Conservation (phyloP, 805 yeast species). For the Kodamaea jinghongensis region DNA sequence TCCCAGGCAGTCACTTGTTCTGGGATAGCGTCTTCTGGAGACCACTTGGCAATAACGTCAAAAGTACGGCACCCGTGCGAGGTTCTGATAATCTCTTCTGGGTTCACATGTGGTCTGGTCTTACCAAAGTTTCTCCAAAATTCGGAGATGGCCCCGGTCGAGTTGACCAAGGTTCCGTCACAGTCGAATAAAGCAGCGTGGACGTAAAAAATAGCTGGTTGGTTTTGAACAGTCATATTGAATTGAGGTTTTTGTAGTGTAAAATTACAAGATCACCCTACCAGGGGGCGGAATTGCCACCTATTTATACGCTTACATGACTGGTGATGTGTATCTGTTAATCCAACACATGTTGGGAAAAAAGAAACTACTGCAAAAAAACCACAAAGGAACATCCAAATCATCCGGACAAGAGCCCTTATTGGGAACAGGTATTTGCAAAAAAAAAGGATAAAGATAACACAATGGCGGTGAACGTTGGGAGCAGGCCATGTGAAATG, state of each 20-base stretch:
- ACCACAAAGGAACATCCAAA: too few relatives aligned
- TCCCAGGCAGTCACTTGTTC: slow-evolving; percentile 67
- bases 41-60: slow-evolving; percentile 70
- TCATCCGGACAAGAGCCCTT: too few relatives aligned
- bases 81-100: slow-evolving; percentile 67
- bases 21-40: slow-evolving; percentile 69
- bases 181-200: slow-evolving; percentile 69
- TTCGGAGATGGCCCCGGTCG: slow-evolving; percentile 78
- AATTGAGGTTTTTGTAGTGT: slow-evolving; percentile 1
- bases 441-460: too few relatives aligned
- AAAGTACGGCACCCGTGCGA: slow-evolving; percentile 83
- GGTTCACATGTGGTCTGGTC: slow-evolving; percentile 64
- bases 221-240: slow-evolving; percentile 35
- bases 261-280: too few relatives aligned
- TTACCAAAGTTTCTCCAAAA: slow-evolving; percentile 76
- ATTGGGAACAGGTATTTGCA: too few relatives aligned
- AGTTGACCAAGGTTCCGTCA: slow-evolving; percentile 83
- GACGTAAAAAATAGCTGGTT: slow-evolving; percentile 43
- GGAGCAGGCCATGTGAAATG: too few relatives aligned
- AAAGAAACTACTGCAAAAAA: too few relatives aligned
- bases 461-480: too few relatives aligned
- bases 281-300: too few relatives aligned
- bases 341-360: too few relatives aligned
- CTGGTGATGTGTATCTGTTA: too few relatives aligned
- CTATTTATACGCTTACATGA: too few relatives aligned